Percentiles rank a stretch among this genome's conserved stretches.
These are phyloP conservation scores for Penicillium subrubescens DNA, from an alignment of 495 filamentous ascomycete genomes.

Conservation along the genomic window DNA sequence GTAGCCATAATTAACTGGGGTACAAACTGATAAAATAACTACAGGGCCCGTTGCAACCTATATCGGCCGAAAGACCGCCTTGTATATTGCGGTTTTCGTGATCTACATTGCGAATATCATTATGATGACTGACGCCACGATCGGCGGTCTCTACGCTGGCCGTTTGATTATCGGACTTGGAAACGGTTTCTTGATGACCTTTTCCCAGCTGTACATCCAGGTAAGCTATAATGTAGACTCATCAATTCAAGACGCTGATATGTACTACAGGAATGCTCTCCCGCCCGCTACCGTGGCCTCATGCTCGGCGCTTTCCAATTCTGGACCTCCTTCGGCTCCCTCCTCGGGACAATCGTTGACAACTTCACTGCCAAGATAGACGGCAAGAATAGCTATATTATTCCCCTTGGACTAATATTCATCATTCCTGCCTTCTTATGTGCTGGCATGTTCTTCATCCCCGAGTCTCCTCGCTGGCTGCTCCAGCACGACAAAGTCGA, in stretches of 20 bases:
- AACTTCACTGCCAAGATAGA: slow-evolving; percentile 54
- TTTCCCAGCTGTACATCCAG: slow-evolving; percentile 60
- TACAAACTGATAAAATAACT: background rate
- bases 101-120: slow-evolving; percentile 54
- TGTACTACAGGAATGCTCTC: slow-evolving; percentile 44
- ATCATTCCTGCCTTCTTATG: slow-evolving; percentile 56
- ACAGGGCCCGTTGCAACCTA: slow-evolving; percentile 49
- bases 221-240: slow-evolving; percentile 19
- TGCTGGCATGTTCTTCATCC: slow-evolving; percentile 58
- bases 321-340: slow-evolving; percentile 52
- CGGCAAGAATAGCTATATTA: slow-evolving; percentile 50
- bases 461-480: slow-evolving; percentile 67
- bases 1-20: slow-evolving; percentile 2
- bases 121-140: slow-evolving; percentile 57
- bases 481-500: slow-evolving; percentile 51
- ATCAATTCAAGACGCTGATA: background rate
- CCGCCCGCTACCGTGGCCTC: slow-evolving; percentile 53
- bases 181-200: slow-evolving; percentile 61
- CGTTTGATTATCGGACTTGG: slow-evolving; percentile 58
- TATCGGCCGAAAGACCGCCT: slow-evolving; percentile 48
- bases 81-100: slow-evolving; percentile 52
- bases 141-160: slow-evolving; percentile 57
- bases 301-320: slow-evolving; percentile 54
- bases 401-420: slow-evolving; percentile 61
- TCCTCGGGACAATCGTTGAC: slow-evolving; percentile 65